Evolutionary conservation across 1,284 basidiomycete genomes (phyloP), one percentile per base, ranked within the genome.

Genomic region (Irpex lacteus): DNA sequence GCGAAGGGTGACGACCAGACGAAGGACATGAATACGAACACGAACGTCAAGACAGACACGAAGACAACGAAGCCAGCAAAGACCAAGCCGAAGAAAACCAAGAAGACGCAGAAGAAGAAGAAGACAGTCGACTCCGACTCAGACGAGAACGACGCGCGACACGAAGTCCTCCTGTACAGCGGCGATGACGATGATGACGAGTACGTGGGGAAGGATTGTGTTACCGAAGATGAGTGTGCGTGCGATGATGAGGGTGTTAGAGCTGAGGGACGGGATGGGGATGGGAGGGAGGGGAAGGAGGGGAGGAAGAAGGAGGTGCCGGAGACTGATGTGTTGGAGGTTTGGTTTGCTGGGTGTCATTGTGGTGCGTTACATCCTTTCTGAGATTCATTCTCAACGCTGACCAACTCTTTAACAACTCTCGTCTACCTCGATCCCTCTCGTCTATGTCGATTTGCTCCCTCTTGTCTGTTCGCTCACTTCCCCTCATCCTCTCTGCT

Each of bases 401-500:
- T n/a, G n/a, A n/a, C n/a, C n/a, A n/a, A n/a, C n/a, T n/a, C n/a
- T n/a, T n/a, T n/a, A n/a, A n/a, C n/a, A n/a, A n/a, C n/a, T n/a
- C n/a, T n/a, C n/a, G n/a, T n/a, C n/a, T n/a, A n/a, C 32, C 32
- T 32, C 32, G 32, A 2, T 32, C 32, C 32, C 4, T 3, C 32
- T 32, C 32, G 4, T 32, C 32, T 32, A 3, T 4, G 32, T 32
- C 32, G 32, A 32, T 4, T 32, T 4, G 32, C 32, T 4, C 32
- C 32, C 32, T 32, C 32, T 15, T 38, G 57, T 49, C 62, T n/a
- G n/a, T 55, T 9, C 9, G 11, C 44, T 47, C 11, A 47, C 50
- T 5, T 6, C 8, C 58, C 34, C 38, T 80, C 82, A 71, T 80
- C 81, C 58, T 81, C 79, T 78, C 80, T 80, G 9, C 15, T 44